Percentiles rank a stretch among this genome's conserved stretches.
These are phyloP conservation scores for Curvularia sp. DNA, from an alignment of 2,329 filamentous ascomycete species.

Conservation along the genomic window DNA sequence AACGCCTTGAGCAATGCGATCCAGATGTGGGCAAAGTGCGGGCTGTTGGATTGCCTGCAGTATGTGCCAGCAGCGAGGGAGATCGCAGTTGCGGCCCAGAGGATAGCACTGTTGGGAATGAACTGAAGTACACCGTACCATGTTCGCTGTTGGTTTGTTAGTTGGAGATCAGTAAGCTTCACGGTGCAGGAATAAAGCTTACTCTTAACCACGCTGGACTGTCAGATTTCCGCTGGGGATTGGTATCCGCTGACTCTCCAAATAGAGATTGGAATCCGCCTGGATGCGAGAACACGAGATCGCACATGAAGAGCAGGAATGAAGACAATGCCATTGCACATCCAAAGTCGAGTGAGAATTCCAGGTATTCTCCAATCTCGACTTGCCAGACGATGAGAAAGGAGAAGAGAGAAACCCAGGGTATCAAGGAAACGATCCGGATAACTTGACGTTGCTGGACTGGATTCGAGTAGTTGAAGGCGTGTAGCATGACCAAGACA, in stretches of 20 bases:
- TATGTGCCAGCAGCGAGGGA: conserved; percentile 36
- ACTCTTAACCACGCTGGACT: conserved; percentile 41
- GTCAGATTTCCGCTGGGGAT: conserved; percentile 17
- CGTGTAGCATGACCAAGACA: conserved; percentile 29
- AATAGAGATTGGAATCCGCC: conserved; percentile 42
- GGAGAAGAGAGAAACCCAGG: conserved; percentile 36
- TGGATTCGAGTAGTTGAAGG: conserved; percentile 37
- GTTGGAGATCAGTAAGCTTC: background rate
- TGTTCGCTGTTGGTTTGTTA: conserved; percentile 22
- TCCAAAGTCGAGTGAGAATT: conserved; percentile 35
- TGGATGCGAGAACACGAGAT: conserved; percentile 35
- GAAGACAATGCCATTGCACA: conserved; percentile 40
- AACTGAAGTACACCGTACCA: conserved; percentile 46
- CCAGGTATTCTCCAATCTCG: conserved; percentile 29
- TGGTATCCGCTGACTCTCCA: conserved; percentile 25
- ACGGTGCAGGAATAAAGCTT: background rate
- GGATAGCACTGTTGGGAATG: conserved; percentile 37
- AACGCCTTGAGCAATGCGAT: conserved; percentile 32
- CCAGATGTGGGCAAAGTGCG: conserved; percentile 44
- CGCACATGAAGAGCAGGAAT: conserved; percentile 43
- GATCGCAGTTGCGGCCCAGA: conserved; percentile 38
- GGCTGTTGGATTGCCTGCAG: conserved; percentile 39
- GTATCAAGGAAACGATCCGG: conserved; percentile 35
- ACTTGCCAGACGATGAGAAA: conserved; percentile 33
- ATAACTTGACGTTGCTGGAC: conserved; percentile 42